phyloP scores from a whole-genome alignment of 805 yeast species.

The Kuraishia capsulata region DNA sequence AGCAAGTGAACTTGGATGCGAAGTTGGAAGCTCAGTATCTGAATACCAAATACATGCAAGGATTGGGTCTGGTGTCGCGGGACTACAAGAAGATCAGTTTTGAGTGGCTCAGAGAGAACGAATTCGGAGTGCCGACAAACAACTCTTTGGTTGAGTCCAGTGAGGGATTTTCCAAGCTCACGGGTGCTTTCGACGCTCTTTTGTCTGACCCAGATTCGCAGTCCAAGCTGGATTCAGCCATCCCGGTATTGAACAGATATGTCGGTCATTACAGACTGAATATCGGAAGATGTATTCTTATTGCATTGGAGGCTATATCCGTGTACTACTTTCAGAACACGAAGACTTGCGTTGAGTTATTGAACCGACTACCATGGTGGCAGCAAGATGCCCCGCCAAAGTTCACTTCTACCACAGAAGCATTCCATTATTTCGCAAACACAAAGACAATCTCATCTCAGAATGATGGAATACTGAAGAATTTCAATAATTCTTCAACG shows the following conservation, averaged over 20 bases:
- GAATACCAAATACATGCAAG: conserved; percentile 14
- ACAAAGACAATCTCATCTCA: neutral
- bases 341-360: conserved; percentile 22
- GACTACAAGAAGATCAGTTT: conserved; percentile 18
- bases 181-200: conserved; percentile 37
- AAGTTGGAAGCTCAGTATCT: conserved; percentile 18
- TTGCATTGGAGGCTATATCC: conserved; percentile 46
- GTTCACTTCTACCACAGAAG: neutral
- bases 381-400: neutral
- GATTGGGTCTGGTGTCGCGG: conserved; percentile 16
- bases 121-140: conserved; percentile 26
- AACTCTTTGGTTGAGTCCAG: conserved; percentile 65
- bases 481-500: neutral
- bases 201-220: conserved; percentile 29
- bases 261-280: conserved; percentile 76
- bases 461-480: neutral
- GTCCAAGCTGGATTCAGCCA: conserved; percentile 32
- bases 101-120: conserved; percentile 18
- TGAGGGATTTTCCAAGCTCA: conserved; percentile 67
- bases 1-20: conserved; percentile 15
- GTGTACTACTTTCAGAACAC: conserved; percentile 25
- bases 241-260: conserved; percentile 40
- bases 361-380: conserved; percentile 34
- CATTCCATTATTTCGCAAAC: neutral
- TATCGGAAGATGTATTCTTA: conserved; percentile 57